Base-by-base conservation (phyloP, 208 protist species). In the Naegleria lovaniensis region DNA sequence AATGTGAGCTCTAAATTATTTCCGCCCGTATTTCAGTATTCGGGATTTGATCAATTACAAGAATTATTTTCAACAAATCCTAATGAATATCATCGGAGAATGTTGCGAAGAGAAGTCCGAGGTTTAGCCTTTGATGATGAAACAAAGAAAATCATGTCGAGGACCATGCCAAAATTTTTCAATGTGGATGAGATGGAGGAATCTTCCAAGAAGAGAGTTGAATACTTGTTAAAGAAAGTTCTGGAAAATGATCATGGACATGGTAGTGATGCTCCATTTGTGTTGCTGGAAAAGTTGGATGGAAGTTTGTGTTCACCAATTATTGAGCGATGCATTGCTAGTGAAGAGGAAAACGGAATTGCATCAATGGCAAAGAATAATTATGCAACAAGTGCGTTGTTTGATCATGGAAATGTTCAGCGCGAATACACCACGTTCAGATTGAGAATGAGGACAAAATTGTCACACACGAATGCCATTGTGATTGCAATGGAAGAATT, bases 41-140 rank as follows among this genome's bases (percentile, higher is more conserved):
- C 58, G 13, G 25, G 25, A n/a, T 29, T n/a, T n/a, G 58, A 75
- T n/a, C 58, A 75, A 75, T 75, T 75, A 75, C 58, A 75, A n/a
- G 25, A 75, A n/a, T 75, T 75, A 75, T 29, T 75, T 75, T 16
- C 13, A 75, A 29, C 3, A 4, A 75, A 75, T 75, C 19, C 19
- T 1, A 75, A 75, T n/a, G 58, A 75, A 16, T 75, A 75, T 75
- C 25, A 75, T 75, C 13, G 25, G 16, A 75, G 58, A 29, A 16
- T 75, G 13, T 75, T 89, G n/a, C 22, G 86, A 76, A 89, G 86
- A 89, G 86, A 89, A 76, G 6, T 59, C 6, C n/a, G 86, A 89
- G 86, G 86, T 25, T 76, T 89, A 76, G 86, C 29, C 9, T 89
- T 89, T 76, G 38, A 89, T 89, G 11, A n/a, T 25, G 36, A 59